phyloP scores from a whole-genome alignment of 208 protist genomes.

The Trypanosoma lewisi region DNA sequence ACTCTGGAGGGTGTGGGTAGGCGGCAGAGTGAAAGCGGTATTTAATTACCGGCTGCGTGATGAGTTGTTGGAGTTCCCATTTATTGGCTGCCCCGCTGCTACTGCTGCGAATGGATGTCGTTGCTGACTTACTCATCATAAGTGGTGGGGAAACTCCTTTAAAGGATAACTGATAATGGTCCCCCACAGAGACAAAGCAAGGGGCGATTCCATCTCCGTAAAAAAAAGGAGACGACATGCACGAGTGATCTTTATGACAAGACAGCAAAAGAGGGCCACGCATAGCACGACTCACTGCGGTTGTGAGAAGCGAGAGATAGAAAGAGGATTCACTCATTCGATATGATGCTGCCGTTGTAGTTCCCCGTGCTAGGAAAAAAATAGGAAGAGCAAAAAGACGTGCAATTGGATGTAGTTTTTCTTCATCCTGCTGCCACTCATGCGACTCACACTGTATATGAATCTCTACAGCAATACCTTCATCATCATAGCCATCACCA shows the following conservation, averaged over 20 bases:
- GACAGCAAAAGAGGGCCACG: slow-evolving; percentile 23
- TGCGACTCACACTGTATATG: slow-evolving; percentile 32
- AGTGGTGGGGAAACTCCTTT: slow-evolving; percentile 43
- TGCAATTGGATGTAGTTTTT: slow-evolving; percentile 41
- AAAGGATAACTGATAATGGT: slow-evolving; percentile 60
- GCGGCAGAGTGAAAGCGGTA: slow-evolving; percentile 46
- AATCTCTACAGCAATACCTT: slow-evolving; percentile 54
- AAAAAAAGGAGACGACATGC: slow-evolving; percentile 43
- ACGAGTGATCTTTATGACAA: slow-evolving; percentile 14
- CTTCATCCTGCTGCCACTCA: background rate
- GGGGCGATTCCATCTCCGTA: slow-evolving; percentile 49
- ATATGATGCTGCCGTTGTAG: slow-evolving; percentile 30
- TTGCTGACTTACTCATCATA: background rate
- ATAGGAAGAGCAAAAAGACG: slow-evolving; percentile 60
- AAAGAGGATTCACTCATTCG: slow-evolving; percentile 52
- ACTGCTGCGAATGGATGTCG: no score
- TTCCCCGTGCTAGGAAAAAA: slow-evolving; percentile 67
- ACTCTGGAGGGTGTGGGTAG: slow-evolving; percentile 37
- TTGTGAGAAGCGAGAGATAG: slow-evolving; percentile 72
- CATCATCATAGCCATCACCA: background rate
- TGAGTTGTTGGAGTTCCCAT: slow-evolving; percentile 21
- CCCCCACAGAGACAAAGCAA: slow-evolving; percentile 69
- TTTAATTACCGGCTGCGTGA: slow-evolving; percentile 43
- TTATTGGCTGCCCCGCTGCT: background rate
- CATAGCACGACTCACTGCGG: slow-evolving; percentile 59